These are phyloP conservation scores for Entophlyctis helioformis DNA, from an alignment of 192 early-diverging fungal species.

Conservation along the genomic window DNA sequence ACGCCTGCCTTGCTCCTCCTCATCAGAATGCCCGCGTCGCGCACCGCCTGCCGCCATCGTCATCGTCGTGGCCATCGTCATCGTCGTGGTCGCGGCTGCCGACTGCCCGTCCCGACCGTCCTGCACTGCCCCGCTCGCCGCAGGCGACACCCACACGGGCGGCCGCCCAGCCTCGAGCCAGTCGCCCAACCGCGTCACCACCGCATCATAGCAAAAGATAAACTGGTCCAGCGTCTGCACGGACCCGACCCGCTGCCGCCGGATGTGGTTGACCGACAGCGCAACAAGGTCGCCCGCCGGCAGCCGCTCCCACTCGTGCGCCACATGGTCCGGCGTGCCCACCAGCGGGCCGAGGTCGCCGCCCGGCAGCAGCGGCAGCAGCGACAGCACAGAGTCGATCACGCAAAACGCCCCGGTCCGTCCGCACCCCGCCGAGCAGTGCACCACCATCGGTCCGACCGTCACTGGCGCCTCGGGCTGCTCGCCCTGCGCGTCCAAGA, in stretches of 20 bases:
- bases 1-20: no score
- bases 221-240: conserved; percentile 78
- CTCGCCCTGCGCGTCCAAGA: no score
- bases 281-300: conserved; percentile 19
- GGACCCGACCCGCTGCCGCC: conserved; percentile 67
- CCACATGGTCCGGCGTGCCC: not conserved
- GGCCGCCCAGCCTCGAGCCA: conserved; percentile 28
- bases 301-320: not conserved
- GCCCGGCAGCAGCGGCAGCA: not conserved
- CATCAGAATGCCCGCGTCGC: no score
- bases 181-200: conserved; percentile 15
- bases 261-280: conserved; percentile 34
- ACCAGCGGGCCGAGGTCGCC: not conserved
- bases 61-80: no score
- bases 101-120: no score
- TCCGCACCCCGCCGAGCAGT: conserved; percentile 81
- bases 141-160: no score
- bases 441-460: conserved; percentile 63
- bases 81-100: no score
- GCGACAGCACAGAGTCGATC: not conserved
- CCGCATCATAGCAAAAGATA: conserved; percentile 56
- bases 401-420: conserved; percentile 63
- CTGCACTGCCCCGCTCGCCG: no score
- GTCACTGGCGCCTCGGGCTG: conserved; percentile 3
- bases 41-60: no score